Conservation (phyloP, 345 rosid genomes). For the Salix caprea region DNA sequence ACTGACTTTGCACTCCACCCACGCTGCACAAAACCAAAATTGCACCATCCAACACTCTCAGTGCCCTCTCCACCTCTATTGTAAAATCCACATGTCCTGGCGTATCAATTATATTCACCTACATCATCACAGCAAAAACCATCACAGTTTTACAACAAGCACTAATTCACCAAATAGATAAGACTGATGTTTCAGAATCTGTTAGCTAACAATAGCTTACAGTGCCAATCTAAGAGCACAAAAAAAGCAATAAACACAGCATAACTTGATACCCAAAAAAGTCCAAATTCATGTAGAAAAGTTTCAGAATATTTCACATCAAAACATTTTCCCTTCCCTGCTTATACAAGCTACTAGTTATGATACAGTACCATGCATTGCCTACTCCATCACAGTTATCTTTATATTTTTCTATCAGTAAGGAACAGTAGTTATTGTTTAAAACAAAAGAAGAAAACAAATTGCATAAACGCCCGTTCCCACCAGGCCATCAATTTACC, state of each 20-base stretch:
- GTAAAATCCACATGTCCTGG: conserved; percentile 99
- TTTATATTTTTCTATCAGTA: too few relatives aligned
- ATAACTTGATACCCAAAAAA: neutral
- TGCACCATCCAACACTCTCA: conserved; percentile 96
- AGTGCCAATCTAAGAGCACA: neutral
- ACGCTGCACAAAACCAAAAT: conserved; percentile 92
- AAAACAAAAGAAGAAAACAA: too few relatives aligned
- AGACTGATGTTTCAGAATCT: neutral
- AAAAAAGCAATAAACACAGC: neutral
- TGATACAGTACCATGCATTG: too few relatives aligned
- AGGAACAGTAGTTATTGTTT: too few relatives aligned
- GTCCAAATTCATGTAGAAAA: neutral
- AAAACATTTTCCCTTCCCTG: neutral
- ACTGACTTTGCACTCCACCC: conserved; percentile 99
- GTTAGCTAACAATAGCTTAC: neutral
- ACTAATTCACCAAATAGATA: neutral
- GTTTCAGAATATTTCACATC: neutral
- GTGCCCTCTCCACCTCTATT: conserved; percentile 95
- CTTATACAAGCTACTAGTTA: too few relatives aligned
- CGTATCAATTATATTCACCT: conserved; percentile 94
- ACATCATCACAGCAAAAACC: conserved; percentile 7
- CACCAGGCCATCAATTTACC: too few relatives aligned
- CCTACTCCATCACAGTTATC: too few relatives aligned
- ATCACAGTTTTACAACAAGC: neutral
- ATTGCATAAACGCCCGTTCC: too few relatives aligned